Base-by-base conservation (phyloP, 148 eudicot species). In the Vaccinium darrowii region DNA sequence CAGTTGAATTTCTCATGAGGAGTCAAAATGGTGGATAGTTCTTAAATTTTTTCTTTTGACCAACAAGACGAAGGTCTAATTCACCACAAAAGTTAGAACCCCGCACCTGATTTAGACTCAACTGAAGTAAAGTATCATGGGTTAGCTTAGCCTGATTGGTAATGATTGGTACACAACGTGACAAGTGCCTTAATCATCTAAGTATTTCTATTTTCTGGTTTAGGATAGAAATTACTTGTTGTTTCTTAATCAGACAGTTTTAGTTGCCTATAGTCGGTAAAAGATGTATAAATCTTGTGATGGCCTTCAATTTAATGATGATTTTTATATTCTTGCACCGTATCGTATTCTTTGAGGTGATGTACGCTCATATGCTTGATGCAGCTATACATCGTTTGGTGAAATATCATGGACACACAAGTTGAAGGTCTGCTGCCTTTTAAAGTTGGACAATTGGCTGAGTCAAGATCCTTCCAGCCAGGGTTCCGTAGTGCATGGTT, bases 361-460 rank as follows among this genome's bases (percentile, higher is more conserved):
- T 19, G 23, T 60, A 11, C 16, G 8, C 36, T 25, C 0, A 12
- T 25, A 27, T 67, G 36, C 36, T 67, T 27, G 15, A 67, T 67
- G 73, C 73, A 67, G 73, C 73, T 67, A 12, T 30, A 25, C 73
- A 27, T 39, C 0, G 16, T 67, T 30, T 11, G 73, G 36, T 67
- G 73, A 67, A 67, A 67, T 39, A 67, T 67, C 36, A 67, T 67
- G 73, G 73, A 67, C 73, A 67, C 12, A 7, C 73, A 67, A 67
- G 36, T 25, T 67, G 73, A 67, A 11, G 73, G 16, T 27, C 73
- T 67, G 73, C 39, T 67, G 73, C 73, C 73, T 67, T 67, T 67
- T 67, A 67, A 25, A 67, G 73, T 67, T 67, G 73, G 73, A 25
- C 73, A 67, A 27, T 67, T 67, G 39, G 73, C 73, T 25, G 73